Base-by-base conservation (phyloP, 345 rosid genomes). In the Raphanus sativus region DNA sequence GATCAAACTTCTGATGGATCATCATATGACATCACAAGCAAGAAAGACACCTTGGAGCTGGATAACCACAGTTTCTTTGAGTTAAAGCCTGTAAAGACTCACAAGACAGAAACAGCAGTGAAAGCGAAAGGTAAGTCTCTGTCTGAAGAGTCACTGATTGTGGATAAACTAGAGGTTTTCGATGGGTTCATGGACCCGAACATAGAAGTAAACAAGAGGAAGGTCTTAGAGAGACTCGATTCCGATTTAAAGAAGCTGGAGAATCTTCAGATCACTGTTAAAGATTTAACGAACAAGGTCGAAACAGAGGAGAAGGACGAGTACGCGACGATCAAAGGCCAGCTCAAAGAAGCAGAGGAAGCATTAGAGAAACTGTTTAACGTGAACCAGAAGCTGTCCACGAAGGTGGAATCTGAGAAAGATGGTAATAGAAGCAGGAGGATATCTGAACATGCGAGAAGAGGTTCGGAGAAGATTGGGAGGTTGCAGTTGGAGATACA, bases 1-100 rank as follows among this genome's bases (percentile, higher is more conserved):
- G 99, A 95, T 82, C 96, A 90, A 84, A 76, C 83, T 32, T 96
- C 96, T 0, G 99, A 91, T 77, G 85, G 89, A 75, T 92, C 97
- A 11, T 87, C 97, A 1, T 82, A 89, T 52, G 91, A 93, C 71
- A 78, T 78, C 25, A 67, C 75, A 55, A 88, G 89, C 70, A 86
- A 89, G 87, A 84, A 87, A 84, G 91, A 79, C 70, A 72, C 82
- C 45, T 21, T 55, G 21, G 92, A 83, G 72, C 70, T 78, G n/a
- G 88, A 86, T 71, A 84, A 76, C 66, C 84, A 76, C 71, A 81
- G 76, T 83, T 80, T 89, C 84, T 89, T 89, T 78, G 84, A 82
- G 94, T 30, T 75, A 83, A 7, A 83, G 83, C 74, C 84, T 52
- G 58, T 77, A 75, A 75, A 81, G 87, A 52, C 84, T 71, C 84